Percentiles rank a stretch among this genome's conserved stretches.
phyloP scores from a whole-genome alignment of 2,329 filamentous ascomycete genomes.

The Diaporthe sp. region DNA sequence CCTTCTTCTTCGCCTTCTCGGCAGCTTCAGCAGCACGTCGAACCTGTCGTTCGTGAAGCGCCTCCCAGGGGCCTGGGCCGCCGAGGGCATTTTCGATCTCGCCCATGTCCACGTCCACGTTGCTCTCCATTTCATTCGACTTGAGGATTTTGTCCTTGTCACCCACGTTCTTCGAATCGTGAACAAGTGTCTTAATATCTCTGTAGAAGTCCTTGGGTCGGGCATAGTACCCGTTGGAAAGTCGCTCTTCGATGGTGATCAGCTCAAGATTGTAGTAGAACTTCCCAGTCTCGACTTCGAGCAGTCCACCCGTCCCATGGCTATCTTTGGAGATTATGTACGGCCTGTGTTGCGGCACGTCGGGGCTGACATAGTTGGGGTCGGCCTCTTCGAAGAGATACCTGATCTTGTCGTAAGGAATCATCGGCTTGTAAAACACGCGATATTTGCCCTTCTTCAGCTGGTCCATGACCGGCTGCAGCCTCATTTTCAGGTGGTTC shows the following conservation, averaged over 20 bases:
- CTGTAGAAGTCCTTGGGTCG: slow-evolving; percentile 88
- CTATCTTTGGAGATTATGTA: slow-evolving; percentile 85
- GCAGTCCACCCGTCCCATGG: slow-evolving; percentile 80
- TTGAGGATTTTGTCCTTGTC: slow-evolving; percentile 86
- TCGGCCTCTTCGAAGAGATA: slow-evolving; percentile 89
- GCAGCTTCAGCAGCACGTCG: slow-evolving; percentile 69
- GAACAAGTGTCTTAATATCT: slow-evolving; percentile 86
- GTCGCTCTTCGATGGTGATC: slow-evolving; percentile 91
- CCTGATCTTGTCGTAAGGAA: slow-evolving; percentile 77
- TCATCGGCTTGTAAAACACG: slow-evolving; percentile 84
- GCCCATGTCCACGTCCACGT: slow-evolving; percentile 93
- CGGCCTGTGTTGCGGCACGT: slow-evolving; percentile 73
- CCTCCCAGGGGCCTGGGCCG: slow-evolving; percentile 74
- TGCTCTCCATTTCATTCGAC: slow-evolving; percentile 90
- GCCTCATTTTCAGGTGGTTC: slow-evolving; percentile 86
- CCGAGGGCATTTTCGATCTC: slow-evolving; percentile 66
- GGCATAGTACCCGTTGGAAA: slow-evolving; percentile 96
- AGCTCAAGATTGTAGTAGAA: slow-evolving; percentile 97
- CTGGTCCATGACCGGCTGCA: slow-evolving; percentile 97
- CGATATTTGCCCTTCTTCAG: slow-evolving; percentile 85
- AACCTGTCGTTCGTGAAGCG: slow-evolving; percentile 78
- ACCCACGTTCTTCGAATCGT: slow-evolving; percentile 84
- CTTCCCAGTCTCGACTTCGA: slow-evolving; percentile 80
- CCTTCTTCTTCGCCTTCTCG: slow-evolving; percentile 72
- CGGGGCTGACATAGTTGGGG: slow-evolving; percentile 73